phyloP scores from a whole-genome alignment of 306 rosid species.

The Geum urbanum region DNA sequence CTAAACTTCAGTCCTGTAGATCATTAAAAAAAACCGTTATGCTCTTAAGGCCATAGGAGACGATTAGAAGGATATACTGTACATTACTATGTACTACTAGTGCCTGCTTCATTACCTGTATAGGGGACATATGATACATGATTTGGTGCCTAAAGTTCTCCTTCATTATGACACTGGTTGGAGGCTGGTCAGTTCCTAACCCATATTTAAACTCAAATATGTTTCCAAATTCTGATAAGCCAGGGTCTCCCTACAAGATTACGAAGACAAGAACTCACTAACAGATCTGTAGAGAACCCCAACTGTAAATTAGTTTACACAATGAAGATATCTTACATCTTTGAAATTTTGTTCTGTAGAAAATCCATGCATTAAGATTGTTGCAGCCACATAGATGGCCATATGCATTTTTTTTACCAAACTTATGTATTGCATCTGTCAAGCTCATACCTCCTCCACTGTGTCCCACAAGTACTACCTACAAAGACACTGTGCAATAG shows the following conservation, averaged over 20 bases:
- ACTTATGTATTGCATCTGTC: constrained; percentile 24
- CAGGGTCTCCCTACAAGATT: constrained; percentile 23
- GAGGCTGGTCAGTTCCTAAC: constrained; percentile 19
- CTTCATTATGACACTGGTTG: constrained; percentile 21
- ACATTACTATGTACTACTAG: no score
- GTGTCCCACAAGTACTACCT: constrained; percentile 37
- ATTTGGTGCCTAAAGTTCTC: background rate
- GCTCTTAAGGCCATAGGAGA: no score
- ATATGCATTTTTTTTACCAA: constrained; percentile 19
- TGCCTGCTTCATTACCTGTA: no score
- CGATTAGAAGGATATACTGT: no score
- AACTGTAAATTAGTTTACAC: background rate
- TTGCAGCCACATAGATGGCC: constrained; percentile 31
- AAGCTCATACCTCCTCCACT: constrained; percentile 35
- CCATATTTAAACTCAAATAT: constrained; percentile 6
- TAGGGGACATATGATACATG: constrained; percentile 21
- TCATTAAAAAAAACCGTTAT: no score
- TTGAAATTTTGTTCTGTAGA: constrained; percentile 18
- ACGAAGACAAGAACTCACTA: background rate
- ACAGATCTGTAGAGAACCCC: background rate
- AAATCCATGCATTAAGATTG: constrained; percentile 27
- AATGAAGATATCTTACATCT: constrained; percentile 9
- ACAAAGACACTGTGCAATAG: background rate
- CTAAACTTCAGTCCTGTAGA: constrained; percentile 27
- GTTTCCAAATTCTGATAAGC: constrained; percentile 20